Evolutionary conservation across 352 stramenopile genomes (phyloP), one percentile per base, ranked within the genome.

Genomic region (Globisporangium cylindrosporum): DNA sequence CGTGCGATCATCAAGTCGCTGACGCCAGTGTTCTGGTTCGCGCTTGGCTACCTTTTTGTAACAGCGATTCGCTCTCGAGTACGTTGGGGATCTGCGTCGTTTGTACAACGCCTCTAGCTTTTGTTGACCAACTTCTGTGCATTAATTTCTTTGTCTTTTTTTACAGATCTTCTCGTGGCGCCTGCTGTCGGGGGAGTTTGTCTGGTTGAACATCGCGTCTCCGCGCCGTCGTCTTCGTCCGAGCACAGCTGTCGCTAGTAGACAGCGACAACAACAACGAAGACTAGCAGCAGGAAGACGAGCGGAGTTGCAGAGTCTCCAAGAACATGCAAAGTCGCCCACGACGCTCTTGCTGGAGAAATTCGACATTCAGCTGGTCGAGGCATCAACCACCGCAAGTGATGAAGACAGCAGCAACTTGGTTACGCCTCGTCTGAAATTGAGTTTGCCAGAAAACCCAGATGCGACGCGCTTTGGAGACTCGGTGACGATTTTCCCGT

Each of bases 21-120:
- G 3, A 72, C 75, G 5, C 75, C 84, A 8, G 46, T 86, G 36
- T 61, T 88, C 25, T 92, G 84, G 84, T 92, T 92, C 55, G 68
- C 59, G 10, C 41, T 82, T 41, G 84, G 84, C 2, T 89, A 88
- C 63, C 46, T 67, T 4, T 67, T 90, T 5, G 82, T 90, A 20
- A 25, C 77, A 3, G 20, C 79, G 10, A 64, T 92, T 12, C 74
- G 79, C 1, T 79, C 72, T 15, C 79, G 77, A 32, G 80, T 87
- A 62, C n/a, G 70, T 62, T 4, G 12, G 8, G 29, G 29, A 1
- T 14, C 3, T 18, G n/a, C 41, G 0, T 32, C 29, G 29, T 32
- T 32, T 32, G 29, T 4, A 32, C 32, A 24, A 4, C 0, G 10
- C 36, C 36, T 43, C 36, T 4, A 4, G 12, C 15, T 36, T 22